phyloP scores from a whole-genome alignment of 2,329 filamentous ascomycete genomes.

The Cercospora brassicicola region DNA sequence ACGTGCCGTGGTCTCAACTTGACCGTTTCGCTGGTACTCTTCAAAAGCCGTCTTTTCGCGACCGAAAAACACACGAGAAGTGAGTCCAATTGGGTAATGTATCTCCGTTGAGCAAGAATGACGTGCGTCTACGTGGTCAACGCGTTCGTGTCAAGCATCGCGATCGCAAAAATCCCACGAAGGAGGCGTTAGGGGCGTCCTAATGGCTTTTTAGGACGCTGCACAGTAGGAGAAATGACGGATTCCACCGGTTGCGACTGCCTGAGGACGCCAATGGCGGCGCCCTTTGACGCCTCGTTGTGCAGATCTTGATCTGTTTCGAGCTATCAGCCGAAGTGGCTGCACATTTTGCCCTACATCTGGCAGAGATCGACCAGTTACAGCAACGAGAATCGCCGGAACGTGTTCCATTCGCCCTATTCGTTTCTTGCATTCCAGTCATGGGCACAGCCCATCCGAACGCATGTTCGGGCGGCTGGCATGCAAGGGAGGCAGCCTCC shows the following conservation, averaged over 20 bases:
- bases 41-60: neutral
- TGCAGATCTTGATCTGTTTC: slow-evolving; percentile 16
- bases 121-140: neutral
- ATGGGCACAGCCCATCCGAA: slow-evolving; percentile 1
- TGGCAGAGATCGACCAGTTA: slow-evolving; percentile 13
- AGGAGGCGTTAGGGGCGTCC: neutral
- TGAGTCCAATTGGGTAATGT: neutral
- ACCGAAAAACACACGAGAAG: neutral
- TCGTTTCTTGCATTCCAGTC: neutral
- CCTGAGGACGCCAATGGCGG: neutral
- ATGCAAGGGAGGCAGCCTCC: neutral
- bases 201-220: neutral
- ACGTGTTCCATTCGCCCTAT: neutral
- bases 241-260: slow-evolving; percentile 7
- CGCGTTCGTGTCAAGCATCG: neutral
- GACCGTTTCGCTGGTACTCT: neutral
- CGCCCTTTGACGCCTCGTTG: slow-evolving; percentile 9
- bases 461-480: neutral
- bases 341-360: slow-evolving; percentile 1
- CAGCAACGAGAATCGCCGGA: slow-evolving; percentile 6
- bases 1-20: neutral
- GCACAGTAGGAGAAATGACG: slow-evolving; percentile 1
- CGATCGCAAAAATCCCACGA: neutral
- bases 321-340: neutral
- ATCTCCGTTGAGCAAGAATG: neutral